Conservation (phyloP, 805 yeast genomes). For the Candida andamanensis region DNA sequence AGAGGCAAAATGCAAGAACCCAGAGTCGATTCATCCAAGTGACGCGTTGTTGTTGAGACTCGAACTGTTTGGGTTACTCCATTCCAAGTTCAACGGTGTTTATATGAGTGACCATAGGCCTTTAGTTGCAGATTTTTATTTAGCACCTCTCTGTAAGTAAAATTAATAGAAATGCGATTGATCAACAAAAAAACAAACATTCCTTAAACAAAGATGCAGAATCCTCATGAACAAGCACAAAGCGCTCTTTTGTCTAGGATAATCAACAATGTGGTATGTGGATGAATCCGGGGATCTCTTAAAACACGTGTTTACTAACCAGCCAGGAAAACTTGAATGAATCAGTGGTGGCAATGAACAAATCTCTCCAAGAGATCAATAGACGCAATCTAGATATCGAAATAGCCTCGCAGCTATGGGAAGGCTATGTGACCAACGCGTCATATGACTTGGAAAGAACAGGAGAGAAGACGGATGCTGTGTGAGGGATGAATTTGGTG, state of each 20-base stretch:
- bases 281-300: not conserved
- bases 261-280: constrained; percentile 69
- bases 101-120: constrained; percentile 37
- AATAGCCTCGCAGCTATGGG: constrained; percentile 73
- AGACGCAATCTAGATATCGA: constrained; percentile 65
- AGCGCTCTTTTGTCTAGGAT: constrained; percentile 70
- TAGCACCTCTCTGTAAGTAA: not conserved
- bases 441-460: constrained; percentile 67
- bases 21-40: constrained; percentile 5
- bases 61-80: constrained; percentile 25
- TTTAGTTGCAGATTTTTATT: constrained; percentile 23
- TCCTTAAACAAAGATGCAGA: constrained; percentile 50
- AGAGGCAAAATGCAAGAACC: constrained; percentile 11
- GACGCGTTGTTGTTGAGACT: constrained; percentile 15
- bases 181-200: not conserved
- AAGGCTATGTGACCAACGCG: constrained; percentile 64
- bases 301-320: constrained; percentile 2
- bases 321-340: constrained; percentile 63
- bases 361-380: constrained; percentile 56
- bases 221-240: constrained; percentile 82
- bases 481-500: too few species aligned
- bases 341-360: constrained; percentile 60
- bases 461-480: constrained; percentile 53
- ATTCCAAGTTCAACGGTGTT: constrained; percentile 26
- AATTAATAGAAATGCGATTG: not conserved